These are phyloP conservation scores for Boletus hoseneyae DNA, from an alignment of 1,284 basidiomycete species.

Conservation along the genomic window DNA sequence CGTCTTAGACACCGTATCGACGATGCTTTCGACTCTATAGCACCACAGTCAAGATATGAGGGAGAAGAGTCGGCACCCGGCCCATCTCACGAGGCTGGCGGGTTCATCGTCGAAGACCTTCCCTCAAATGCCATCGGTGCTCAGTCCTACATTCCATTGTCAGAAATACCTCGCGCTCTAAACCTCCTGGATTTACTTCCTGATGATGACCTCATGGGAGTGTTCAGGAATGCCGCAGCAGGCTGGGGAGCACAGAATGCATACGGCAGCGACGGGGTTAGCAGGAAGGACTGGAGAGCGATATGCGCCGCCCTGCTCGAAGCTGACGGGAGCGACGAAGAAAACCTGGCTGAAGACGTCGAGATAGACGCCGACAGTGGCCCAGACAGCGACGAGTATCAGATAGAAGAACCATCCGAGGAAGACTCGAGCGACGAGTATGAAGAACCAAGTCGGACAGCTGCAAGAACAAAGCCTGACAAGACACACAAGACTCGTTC, in stretches of 20 bases:
- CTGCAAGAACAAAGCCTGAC: constrained; percentile 8
- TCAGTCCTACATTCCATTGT: constrained; percentile 43
- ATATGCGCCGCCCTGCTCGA: constrained; percentile 69
- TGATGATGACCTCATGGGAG: constrained; percentile 64
- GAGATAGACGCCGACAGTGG: constrained; percentile 20
- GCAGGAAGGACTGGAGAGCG: constrained; percentile 65
- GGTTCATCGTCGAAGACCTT: constrained; percentile 28
- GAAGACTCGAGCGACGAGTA: constrained; percentile 32
- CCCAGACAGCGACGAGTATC: constrained; percentile 30
- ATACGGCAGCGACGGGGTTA: constrained; percentile 39
- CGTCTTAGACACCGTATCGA: constrained; percentile 28
- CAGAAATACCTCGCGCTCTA: constrained; percentile 60
- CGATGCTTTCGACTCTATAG: constrained; percentile 25
- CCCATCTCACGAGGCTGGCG: constrained; percentile 24
- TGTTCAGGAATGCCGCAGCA: constrained; percentile 68
- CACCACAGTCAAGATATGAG: background rate
- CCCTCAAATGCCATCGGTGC: background rate
- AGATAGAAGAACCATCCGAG: constrained; percentile 14
- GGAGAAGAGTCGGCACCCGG: constrained; percentile 13
- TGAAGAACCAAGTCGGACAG: constrained; percentile 11
- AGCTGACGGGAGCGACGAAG: constrained; percentile 23
- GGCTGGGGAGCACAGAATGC: constrained; percentile 48
- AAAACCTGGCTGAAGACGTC: constrained; percentile 21
- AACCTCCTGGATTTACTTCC: constrained; percentile 58
- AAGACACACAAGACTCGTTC: constrained; percentile 9